These are phyloP conservation scores for Alternaria gaisen DNA, from an alignment of 2,329 filamentous ascomycete genomes.

Conservation along the genomic window DNA sequence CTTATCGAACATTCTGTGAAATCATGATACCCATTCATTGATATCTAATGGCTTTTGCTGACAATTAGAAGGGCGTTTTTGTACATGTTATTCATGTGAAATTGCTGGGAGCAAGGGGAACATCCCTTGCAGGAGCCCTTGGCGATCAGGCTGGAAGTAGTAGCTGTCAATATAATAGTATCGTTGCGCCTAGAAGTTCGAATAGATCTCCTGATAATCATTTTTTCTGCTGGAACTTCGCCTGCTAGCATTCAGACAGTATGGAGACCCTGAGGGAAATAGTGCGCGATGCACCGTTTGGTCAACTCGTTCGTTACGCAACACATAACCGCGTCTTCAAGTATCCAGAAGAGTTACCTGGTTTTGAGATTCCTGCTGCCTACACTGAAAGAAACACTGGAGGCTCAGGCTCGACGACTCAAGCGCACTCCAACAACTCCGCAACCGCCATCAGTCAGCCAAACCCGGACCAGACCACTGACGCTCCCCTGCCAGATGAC, in stretches of 20 bases:
- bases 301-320: constrained; percentile 65
- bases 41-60: not conserved
- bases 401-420: not conserved
- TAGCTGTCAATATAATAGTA: accelerated
- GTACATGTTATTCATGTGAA: not conserved
- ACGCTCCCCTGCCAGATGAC: not conserved
- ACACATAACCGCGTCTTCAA: constrained; percentile 63
- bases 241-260: too few relatives aligned
- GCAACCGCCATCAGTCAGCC: constrained; percentile 26
- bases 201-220: too few relatives aligned
- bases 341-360: constrained; percentile 68
- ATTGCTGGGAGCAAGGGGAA: not conserved
- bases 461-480: not conserved
- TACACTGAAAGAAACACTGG: constrained; percentile 36
- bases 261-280: constrained; percentile 20
- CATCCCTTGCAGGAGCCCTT: not conserved
- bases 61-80: not conserved
- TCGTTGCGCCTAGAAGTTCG: too few relatives aligned
- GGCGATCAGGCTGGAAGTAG: not conserved
- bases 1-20: not conserved
- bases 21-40: not conserved
- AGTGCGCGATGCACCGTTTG: constrained; percentile 66
- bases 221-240: not conserved
- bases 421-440: not conserved
- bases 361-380: constrained; percentile 61